Evolutionary conservation across 2,329 filamentous ascomycete genomes (phyloP), one percentile per base, ranked within the genome.

Genomic region (Talaromyces sp.): DNA sequence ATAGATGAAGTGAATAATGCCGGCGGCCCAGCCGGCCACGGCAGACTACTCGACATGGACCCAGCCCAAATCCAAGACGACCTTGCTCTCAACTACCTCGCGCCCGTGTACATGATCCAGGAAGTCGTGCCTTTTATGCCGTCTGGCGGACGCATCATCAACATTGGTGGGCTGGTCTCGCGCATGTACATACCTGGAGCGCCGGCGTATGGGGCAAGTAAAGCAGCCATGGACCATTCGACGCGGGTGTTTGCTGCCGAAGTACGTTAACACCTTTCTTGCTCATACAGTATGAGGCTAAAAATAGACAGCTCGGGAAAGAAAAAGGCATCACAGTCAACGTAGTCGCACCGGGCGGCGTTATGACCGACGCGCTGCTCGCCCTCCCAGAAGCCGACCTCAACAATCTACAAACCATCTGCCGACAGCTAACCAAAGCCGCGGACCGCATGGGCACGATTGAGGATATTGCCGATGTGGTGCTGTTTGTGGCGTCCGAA

Each of bases 271-370:
- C n/a, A n/a, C n/a, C n/a, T n/a, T n/a, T n/a, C n/a, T n/a, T n/a
- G n/a, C n/a, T n/a, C n/a, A n/a, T n/a, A n/a, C n/a, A n/a, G n/a
- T n/a, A n/a, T n/a, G n/a, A n/a, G n/a, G n/a, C n/a, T n/a, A n/a
- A n/a, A n/a, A n/a, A n/a, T n/a, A n/a, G 10, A 21, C 26, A 58
- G 57, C 27, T 58, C 35, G 57, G 57, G 9, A 55, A 19, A 24
- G 50, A 43, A 11, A 51, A 29, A 31, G 58, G 58, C 2, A 60
- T 60, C 7, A 60, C 58, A 21, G 58, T 60, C 27, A 60, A 60
- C 31, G 46, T 53, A 3, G n/a, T 60, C 17, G 52, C 41, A 11
- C 58, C 58, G 4, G 58, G 58, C 9, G 26, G 43, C 0, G 58
- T 60, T 6, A 14, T 31, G 50, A 60, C 58, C 2, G 58, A 60